These are phyloP conservation scores for Candida tunisiensis DNA, from an alignment of 1,139 yeast genomes.

Conservation along the genomic window DNA sequence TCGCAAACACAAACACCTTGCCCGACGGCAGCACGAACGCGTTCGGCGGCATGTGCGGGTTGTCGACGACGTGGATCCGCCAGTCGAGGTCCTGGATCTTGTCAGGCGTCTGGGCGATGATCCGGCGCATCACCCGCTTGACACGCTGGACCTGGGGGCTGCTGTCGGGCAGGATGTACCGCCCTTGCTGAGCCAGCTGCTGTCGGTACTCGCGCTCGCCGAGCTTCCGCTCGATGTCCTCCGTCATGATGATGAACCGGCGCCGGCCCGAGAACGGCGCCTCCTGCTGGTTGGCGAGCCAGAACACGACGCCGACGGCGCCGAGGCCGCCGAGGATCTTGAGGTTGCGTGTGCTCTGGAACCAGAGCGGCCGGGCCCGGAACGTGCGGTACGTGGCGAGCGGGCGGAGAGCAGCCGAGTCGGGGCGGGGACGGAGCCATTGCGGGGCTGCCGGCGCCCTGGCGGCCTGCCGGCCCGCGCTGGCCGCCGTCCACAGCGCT, in stretches of 20 bases:
- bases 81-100: constrained; percentile 35
- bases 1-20: constrained; percentile 75
- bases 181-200: constrained; percentile 25
- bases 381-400: no score
- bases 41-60: constrained; percentile 62
- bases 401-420: no score
- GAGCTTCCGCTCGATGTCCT: constrained; percentile 43
- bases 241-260: constrained; percentile 60
- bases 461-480: no score
- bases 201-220: constrained; percentile 57
- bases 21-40: constrained; percentile 96
- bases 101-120: constrained; percentile 27
- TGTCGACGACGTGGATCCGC: constrained; percentile 70
- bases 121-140: constrained; percentile 38
- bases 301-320: constrained; percentile 25
- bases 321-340: constrained; percentile 3
- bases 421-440: no score
- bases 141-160: constrained; percentile 35
- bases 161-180: constrained; percentile 20
- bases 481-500: no score
- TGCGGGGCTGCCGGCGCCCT: no score
- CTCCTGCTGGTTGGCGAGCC: constrained; percentile 47
- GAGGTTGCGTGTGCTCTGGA: no score
- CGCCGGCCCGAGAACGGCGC: constrained; percentile 73
- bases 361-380: no score